Conservation (phyloP, 306 rosid genomes). For the Quercus rubra region DNA sequence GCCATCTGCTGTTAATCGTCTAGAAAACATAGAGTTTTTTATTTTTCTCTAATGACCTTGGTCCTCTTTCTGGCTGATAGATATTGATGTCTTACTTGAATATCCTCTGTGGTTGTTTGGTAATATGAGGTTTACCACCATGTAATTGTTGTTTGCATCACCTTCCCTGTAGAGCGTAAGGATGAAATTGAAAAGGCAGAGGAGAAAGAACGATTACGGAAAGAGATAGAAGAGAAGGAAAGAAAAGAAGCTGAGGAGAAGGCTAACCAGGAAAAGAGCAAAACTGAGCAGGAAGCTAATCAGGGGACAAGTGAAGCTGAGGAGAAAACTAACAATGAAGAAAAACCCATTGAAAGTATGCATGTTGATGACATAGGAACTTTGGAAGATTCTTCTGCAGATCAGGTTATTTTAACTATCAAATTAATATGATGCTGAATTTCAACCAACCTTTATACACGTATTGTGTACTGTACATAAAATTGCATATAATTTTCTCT, state of each 20-base stretch:
- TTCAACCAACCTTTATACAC: conserved; percentile 14
- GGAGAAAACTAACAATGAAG: conserved; percentile 35
- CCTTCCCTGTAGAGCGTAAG: conserved; percentile 65
- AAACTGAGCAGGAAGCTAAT: conserved; percentile 32
- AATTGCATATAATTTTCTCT: not conserved
- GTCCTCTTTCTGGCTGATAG: not conserved
- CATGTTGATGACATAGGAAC: conserved; percentile 38
- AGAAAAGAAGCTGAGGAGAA: conserved; percentile 64
- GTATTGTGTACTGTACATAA: not conserved
- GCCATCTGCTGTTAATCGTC: not conserved
- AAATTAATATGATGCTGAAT: conserved; percentile 2
- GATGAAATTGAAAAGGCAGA: conserved; percentile 94
- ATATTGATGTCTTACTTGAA: not conserved
- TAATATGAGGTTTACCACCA: not conserved
- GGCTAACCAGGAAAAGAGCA: conserved; percentile 27
- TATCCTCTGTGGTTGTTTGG: not conserved
- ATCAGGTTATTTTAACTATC: conserved; percentile 42
- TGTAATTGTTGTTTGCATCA: conserved; percentile 2
- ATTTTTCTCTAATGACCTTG: not conserved
- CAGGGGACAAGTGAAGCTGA: conserved; percentile 34
- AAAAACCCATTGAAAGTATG: conserved; percentile 28
- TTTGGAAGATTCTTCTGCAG: conserved; percentile 36
- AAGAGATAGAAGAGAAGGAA: conserved; percentile 60
- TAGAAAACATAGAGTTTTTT: not conserved
- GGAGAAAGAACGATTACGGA: conserved; percentile 75